Evolutionary conservation across 108 stramenopile species (phyloP), one percentile per base, ranked within the genome.

Genomic region (Thalassiosira profunda): DNA sequence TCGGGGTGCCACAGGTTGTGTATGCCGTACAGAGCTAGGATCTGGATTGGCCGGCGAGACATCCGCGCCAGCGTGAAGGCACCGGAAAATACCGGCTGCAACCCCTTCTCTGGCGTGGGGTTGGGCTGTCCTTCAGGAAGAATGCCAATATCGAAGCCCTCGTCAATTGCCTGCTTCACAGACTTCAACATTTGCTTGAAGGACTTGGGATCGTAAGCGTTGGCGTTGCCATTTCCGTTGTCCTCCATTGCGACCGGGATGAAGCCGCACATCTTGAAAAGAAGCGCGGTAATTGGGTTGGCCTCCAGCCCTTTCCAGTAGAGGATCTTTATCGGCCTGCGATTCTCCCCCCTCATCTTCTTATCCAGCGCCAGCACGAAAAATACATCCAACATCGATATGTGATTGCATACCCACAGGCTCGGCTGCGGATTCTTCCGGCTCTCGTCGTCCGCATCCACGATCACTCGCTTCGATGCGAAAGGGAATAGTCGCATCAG

Each of bases 351-450:
- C 26, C 91, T 79, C 72, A 95, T 62, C 30, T 81, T 53, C 49
- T 70, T 59, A 57, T 91, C 88, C 42, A 76, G 44, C 3, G 91
- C 94, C 45, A 95, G 67, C 11, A 95, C 61, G 38, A 93, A 75
- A 63, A 95, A 95, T 57, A 95, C 63, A 72, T 95, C 94, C 52
- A 95, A 70, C 60, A 89, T 63, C 53, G 82, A 82, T 8, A 81
- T 82, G 57, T 95, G 94, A 59, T 93, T 95, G 61, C 91, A 92
- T 3, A 91, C 94, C 94, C 94, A 95, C 25, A 95, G 80, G 20
- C 63, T 61, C 25, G 91, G 90, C 60, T 84, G 72, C 5, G 87
- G 83, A 61, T 70, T 70, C 17, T 35, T 56, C 44, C 52, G 60
- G 31, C 67, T 47, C 43, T 64, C 63, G 30, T 81, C 70, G n/a